These are phyloP conservation scores for Nicotiana rustica DNA, from an alignment of 305 asterid species.

Conservation along the genomic window DNA sequence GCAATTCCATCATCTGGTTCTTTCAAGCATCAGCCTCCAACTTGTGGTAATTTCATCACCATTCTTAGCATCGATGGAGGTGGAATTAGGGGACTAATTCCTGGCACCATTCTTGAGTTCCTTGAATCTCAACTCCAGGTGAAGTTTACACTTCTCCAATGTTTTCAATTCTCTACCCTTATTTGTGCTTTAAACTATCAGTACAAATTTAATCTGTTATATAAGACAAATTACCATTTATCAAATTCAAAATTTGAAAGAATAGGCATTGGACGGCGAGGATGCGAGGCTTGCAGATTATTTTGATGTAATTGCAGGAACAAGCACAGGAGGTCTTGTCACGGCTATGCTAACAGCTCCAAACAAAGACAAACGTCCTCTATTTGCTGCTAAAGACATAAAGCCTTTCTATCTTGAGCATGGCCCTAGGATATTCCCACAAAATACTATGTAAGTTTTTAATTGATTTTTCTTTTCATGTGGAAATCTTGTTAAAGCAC, in stretches of 20 bases:
- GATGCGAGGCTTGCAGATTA: constrained; percentile 59
- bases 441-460: constrained; percentile 35
- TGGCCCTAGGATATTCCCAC: constrained; percentile 51
- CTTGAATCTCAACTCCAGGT: constrained; percentile 63
- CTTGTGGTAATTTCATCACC: constrained; percentile 45
- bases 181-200: neutral
- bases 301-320: constrained; percentile 59
- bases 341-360: constrained; percentile 55
- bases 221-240: neutral
- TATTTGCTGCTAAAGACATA: constrained; percentile 57
- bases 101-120: constrained; percentile 48
- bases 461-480: neutral
- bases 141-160: neutral
- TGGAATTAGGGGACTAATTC: constrained; percentile 58
- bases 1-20: constrained; percentile 22
- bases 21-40: constrained; percentile 42
- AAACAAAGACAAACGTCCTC: constrained; percentile 46
- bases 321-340: constrained; percentile 59
- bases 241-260: neutral
- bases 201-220: neutral
- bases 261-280: constrained; percentile 50
- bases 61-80: constrained; percentile 63
- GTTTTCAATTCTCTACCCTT: neutral
- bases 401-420: constrained; percentile 47
- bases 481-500: neutral